phyloP scores from a whole-genome alignment of 768 basidiomycete species.

The Lactarius hengduanensis region DNA sequence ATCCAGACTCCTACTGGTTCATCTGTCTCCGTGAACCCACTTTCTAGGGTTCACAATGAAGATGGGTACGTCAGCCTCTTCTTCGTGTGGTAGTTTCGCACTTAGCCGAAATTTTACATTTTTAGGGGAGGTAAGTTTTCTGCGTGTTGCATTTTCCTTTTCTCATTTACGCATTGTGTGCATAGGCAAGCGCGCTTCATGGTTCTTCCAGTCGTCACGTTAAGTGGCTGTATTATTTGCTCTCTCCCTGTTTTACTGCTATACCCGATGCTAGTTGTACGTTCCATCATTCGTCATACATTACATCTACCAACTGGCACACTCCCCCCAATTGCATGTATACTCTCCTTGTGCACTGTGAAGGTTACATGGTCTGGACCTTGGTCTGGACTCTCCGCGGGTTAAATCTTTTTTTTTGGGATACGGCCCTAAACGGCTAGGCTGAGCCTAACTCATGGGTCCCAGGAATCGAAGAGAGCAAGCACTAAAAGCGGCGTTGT shows the following conservation, averaged over 20 bases:
- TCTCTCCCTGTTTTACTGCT: slow-evolving; percentile 32
- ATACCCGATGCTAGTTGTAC: slow-evolving; percentile 35
- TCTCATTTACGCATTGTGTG: slow-evolving; percentile 18
- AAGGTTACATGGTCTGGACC: background rate
- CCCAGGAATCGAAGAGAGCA: slow-evolving; percentile 11
- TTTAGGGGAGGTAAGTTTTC: slow-evolving; percentile 27
- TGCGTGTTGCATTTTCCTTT: slow-evolving; percentile 17
- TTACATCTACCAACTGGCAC: slow-evolving; percentile 33
- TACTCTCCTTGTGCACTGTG: slow-evolving; percentile 16
- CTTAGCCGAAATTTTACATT: slow-evolving; percentile 24
- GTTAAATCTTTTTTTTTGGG: slow-evolving; percentile 17
- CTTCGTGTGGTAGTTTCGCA: slow-evolving; percentile 1
- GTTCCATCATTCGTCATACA: slow-evolving; percentile 33
- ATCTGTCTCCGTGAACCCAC: slow-evolving; percentile 57
- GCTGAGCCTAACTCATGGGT: slow-evolving; percentile 17
- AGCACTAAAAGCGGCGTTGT: slow-evolving; percentile 21
- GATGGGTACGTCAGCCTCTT: slow-evolving; percentile 47
- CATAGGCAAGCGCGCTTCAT: slow-evolving; percentile 73
- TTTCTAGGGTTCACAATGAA: slow-evolving; percentile 76
- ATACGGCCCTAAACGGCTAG: slow-evolving; percentile 23
- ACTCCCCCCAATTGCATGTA: slow-evolving; percentile 31
- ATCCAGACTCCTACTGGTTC: slow-evolving; percentile 43
- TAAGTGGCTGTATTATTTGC: slow-evolving; percentile 38
- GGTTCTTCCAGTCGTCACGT: slow-evolving; percentile 89
- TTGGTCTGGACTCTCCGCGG: slow-evolving; percentile 18